Percentiles rank a stretch among this genome's conserved stretches.
Conservation (phyloP, 2,329 filamentous ascomycete genomes). For the Aureobasidium uvarum region DNA sequence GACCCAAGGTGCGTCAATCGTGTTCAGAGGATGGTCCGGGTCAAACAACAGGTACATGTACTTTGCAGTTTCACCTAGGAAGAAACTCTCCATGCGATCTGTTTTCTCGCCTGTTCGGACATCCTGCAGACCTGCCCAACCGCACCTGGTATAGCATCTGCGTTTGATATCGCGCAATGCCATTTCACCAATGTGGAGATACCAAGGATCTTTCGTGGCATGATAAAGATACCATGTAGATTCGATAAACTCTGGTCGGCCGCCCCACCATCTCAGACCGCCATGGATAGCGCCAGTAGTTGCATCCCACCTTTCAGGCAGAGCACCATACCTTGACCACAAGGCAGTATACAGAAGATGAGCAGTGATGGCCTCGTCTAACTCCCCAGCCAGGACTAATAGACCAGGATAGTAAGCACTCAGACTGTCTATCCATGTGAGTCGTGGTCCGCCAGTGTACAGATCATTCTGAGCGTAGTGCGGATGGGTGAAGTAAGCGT, state of each 20-base stretch:
- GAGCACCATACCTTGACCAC: conserved; percentile 90
- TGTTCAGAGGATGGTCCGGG: conserved; percentile 79
- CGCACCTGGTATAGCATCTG: conserved; percentile 85
- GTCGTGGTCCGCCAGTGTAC: conserved; percentile 79
- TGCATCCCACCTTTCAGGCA: conserved; percentile 93
- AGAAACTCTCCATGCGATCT: conserved; percentile 99
- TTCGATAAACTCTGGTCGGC: conserved; percentile 94
- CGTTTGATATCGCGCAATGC: conserved; percentile 81
- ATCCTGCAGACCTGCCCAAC: conserved; percentile 78
- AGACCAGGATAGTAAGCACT: conserved; percentile 94
- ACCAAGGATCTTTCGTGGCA: conserved; percentile 93
- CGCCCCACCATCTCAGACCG: conserved; percentile 90
- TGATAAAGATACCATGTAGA: conserved; percentile 95
- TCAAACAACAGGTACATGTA: conserved; percentile 94
- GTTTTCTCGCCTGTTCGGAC: conserved; percentile 70
- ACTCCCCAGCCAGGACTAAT: conserved; percentile 77
- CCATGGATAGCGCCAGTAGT: conserved; percentile 79
- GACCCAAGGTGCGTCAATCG: conserved; percentile 80
- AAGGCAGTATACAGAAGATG: conserved; percentile 89
- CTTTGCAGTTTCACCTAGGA: conserved; percentile 92
- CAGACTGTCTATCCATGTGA: conserved; percentile 94
- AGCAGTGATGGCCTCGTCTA: conserved; percentile 86
- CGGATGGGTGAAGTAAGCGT: conserved; percentile 71
- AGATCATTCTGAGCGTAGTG: conserved; percentile 92
- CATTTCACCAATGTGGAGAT: conserved; percentile 95